phyloP scores from a whole-genome alignment of 2,329 filamentous ascomycete genomes.

The Neodidymelliopsis sp. region DNA sequence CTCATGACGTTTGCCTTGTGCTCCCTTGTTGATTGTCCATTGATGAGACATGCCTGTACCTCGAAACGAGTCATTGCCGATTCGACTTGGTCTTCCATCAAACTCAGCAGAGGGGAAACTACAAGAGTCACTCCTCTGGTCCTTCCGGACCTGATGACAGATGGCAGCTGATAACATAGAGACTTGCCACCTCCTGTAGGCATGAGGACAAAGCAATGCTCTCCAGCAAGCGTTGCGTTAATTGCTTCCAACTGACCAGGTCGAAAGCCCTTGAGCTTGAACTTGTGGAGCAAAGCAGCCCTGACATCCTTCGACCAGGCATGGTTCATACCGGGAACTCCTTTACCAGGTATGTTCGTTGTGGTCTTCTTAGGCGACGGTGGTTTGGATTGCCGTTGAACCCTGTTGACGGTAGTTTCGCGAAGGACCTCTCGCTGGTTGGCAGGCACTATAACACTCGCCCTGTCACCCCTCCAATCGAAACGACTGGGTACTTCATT shows the following conservation, averaged over 20 bases:
- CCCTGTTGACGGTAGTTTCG: conserved; percentile 39
- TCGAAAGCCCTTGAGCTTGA: conserved; percentile 85
- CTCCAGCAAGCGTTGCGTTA: conserved; percentile 85
- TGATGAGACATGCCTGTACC: conserved; percentile 83
- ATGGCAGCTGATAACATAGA: conserved; percentile 93
- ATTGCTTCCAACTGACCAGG: conserved; percentile 94
- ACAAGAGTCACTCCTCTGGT: conserved; percentile 91
- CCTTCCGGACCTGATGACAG: conserved; percentile 79
- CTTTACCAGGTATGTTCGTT: conserved; percentile 36
- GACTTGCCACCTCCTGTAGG: conserved; percentile 97
- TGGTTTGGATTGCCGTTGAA: conserved; percentile 23
- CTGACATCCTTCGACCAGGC: conserved; percentile 89
- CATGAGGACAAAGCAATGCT: conserved; percentile 96
- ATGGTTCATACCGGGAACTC: conserved; percentile 52
- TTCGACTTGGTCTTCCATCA: conserved; percentile 96
- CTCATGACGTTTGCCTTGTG: conserved; percentile 72
- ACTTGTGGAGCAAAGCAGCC: conserved; percentile 79
- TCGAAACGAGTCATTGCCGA: conserved; percentile 74
- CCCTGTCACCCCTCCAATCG: conserved; percentile 41
- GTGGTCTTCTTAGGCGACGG: conserved; percentile 41
- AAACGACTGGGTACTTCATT: conserved; percentile 40
- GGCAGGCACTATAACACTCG: conserved; percentile 21
- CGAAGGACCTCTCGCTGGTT: conserved; percentile 37
- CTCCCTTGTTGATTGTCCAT: conserved; percentile 72
- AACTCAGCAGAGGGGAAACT: conserved; percentile 89